Evolutionary conservation across 768 basidiomycete genomes (phyloP).

Genomic region (Pleurotus platypus): DNA sequence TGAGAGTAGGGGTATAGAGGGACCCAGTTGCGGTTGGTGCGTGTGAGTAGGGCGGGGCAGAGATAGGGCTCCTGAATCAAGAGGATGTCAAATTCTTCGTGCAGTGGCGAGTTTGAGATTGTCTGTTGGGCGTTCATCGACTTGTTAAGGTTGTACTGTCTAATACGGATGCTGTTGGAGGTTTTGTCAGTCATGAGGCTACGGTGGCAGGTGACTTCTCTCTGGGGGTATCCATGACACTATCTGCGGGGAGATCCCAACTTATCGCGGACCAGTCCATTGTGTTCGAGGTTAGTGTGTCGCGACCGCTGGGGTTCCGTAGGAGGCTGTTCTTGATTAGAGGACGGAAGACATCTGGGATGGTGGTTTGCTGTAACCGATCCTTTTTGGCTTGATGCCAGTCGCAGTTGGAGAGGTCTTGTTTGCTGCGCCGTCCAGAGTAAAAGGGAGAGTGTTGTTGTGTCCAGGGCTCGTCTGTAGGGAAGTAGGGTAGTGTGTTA

Average conservation of each 20-base stretch:
- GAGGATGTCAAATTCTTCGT: slow-evolving; percentile 18
- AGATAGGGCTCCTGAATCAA: slow-evolving; percentile 28
- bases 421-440: too few relatives aligned
- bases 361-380: too few relatives aligned
- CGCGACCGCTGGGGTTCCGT: too few relatives aligned
- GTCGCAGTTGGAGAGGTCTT: too few relatives aligned
- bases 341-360: too few relatives aligned
- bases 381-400: too few relatives aligned
- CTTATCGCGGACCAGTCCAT: too few relatives aligned
- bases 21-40: neutral
- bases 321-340: too few relatives aligned
- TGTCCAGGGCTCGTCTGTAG: neutral
- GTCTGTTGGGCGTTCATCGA: slow-evolving; percentile 13
- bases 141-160: slow-evolving; percentile 25
- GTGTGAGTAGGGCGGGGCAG: slow-evolving; percentile 7
- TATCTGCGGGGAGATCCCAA: too few relatives aligned
- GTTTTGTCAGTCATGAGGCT: neutral
- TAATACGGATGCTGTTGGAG: neutral
- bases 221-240: too few relatives aligned
- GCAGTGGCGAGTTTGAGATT: slow-evolving; percentile 8
- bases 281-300: too few relatives aligned
- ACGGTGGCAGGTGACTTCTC: too few relatives aligned
- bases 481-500: neutral
- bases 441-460: neutral
- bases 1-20: neutral